Evolutionary conservation across 1,284 basidiomycete genomes (phyloP), one percentile per base, ranked within the genome.

Genomic region (Schizophyllum commune): DNA sequence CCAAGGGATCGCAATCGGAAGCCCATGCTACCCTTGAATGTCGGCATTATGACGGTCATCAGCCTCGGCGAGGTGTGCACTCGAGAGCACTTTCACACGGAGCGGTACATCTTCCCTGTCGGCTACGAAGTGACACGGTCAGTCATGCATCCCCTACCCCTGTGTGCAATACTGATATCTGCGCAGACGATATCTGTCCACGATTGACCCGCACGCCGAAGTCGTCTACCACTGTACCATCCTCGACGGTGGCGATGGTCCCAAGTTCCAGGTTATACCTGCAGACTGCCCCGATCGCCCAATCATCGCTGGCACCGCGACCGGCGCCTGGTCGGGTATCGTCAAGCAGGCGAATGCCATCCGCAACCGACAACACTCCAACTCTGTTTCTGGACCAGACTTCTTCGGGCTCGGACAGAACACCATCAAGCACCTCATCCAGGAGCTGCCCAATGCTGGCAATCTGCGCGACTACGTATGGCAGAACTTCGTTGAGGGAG

Each of bases 371-470:
- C 86, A 89, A 65, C 90, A 91, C 68, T 88, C 85, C 53, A 92
- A 92, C 70, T 89, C 87, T 8, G 89, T 92, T 13, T 92, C 90
- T 2, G 90, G 89, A 0, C 90, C 89, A 9, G 90, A 92, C 73
- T 91, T 92, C 71, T 92, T 90, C 68, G 91, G 91, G 6, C 76
- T 92, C 9, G 87, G 88, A 4, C 88, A 91, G 72, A 91, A 91
- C 69, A 88, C 88, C 8, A 91, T 92, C 76, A 92, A 92, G 73
- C 88, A 90, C 68, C 79, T 92, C 57, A 89, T 92, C 22, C 90
- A 92, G 71, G 85, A 91, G 71, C 76, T 92, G 32, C 83, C 85
- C 2, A 82, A 83, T 61, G 85, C 91, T 13, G 81, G 86, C 70
- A 76, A 81, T 58, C 71, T 91, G 62, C 79, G 82, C 66, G 85